Base-by-base conservation (phyloP, 2,329 filamentous ascomycete genomes). In the Xylariaceae sp. region DNA sequence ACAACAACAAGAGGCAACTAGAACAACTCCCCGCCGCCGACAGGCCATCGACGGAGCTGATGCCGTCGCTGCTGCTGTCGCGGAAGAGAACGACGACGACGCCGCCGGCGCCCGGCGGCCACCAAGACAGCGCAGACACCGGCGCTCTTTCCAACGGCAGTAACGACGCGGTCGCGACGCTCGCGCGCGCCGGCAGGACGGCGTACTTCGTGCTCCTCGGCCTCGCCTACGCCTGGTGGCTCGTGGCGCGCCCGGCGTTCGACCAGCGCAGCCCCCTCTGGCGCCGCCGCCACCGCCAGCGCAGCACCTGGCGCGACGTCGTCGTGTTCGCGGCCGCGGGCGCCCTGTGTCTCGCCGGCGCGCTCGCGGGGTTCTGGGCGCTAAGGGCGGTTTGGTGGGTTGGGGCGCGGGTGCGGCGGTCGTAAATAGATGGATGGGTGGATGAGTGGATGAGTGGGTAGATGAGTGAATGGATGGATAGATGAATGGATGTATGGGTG, bases 161-260 rank as follows among this genome's bases (percentile, higher is more conserved):
- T 19, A 52, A 26, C 23, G 51, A 57, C 21, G 10, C 47, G 6
- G 23, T 48, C 3, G 18, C 54, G 40, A 51, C 50, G 14, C 19
- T 61, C 4, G 37, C 49, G n/a, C 54, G 52, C 4, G 19, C 57
- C 3, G 44, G 61, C 19, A 51, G 55, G 21, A 55, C 51, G 10
- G 45, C 48, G 3, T 60, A 48, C 41, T 51, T 63, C 43, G 20
- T 65, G 5, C 16, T 56, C 21, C 44, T 66, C 1, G 61, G 62
- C 5, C 46, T 69, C 19, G 56, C 55, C 19, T 59, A 54, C 37
- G 61, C 61, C 2, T 70, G 64, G 63, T 70, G 67, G 67, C 49
- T 47, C 14, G 43, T 60, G 40, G 62, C 62, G 7, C 45, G 50
- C 37, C 69, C 68, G 26, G 68, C 62, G 5, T 68, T 71, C 42